Conservation (phyloP, 1,284 basidiomycete genomes). For the Mycena citricolor region DNA sequence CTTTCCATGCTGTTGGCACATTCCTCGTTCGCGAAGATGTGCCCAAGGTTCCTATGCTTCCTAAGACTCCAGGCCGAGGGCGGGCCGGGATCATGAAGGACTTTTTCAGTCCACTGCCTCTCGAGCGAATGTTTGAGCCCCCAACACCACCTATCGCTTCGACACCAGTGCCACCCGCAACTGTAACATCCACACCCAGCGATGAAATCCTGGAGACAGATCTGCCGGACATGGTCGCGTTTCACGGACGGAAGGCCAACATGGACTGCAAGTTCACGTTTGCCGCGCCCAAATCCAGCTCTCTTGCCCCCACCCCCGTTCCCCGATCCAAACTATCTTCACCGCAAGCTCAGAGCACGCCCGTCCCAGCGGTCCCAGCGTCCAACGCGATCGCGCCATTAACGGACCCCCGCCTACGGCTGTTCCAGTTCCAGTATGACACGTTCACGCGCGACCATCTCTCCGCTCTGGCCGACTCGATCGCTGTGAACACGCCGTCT, state of each 20-base stretch:
- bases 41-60: slow-evolving; percentile 51
- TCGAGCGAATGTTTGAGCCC: slow-evolving; percentile 90
- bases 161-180: slow-evolving; percentile 23
- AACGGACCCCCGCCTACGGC: slow-evolving; percentile 73
- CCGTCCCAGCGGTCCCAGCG: slow-evolving; percentile 39
- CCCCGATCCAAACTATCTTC: slow-evolving; percentile 22
- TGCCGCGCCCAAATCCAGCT: slow-evolving; percentile 48
- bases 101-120: slow-evolving; percentile 80
- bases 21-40: slow-evolving; percentile 79
- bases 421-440: slow-evolving; percentile 92
- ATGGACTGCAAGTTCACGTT: slow-evolving; percentile 76
- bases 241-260: slow-evolving; percentile 39
- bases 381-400: slow-evolving; percentile 35
- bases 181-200: slow-evolving; percentile 15
- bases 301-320: slow-evolving; percentile 31
- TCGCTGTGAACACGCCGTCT: slow-evolving; percentile 75
- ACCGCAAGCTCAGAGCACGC: slow-evolving; percentile 55
- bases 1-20: slow-evolving; percentile 54
- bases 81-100: slow-evolving; percentile 70
- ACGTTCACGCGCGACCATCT: slow-evolving; percentile 92
- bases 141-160: slow-evolving; percentile 64
- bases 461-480: slow-evolving; percentile 87
- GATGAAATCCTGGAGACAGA: slow-evolving; percentile 42
- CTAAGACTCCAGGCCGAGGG: slow-evolving; percentile 61
- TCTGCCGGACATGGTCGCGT: slow-evolving; percentile 40